Evolutionary conservation across 441 rosid species (phyloP).

Genomic region (Populus hybrid): DNA sequence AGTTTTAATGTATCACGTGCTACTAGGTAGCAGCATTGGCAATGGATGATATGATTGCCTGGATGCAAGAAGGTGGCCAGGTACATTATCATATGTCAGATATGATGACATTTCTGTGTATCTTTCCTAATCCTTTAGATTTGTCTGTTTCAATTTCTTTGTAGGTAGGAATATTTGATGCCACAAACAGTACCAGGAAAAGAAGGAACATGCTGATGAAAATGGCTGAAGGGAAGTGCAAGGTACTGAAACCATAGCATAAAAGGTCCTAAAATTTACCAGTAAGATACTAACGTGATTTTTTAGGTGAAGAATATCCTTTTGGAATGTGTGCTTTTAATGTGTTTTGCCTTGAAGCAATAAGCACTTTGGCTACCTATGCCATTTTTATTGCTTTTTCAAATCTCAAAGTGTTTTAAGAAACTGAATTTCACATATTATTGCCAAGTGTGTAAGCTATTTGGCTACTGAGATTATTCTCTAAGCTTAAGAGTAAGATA

Average conservation of each 20-base stretch:
- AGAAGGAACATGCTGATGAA: slow-evolving; percentile 99
- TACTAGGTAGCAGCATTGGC: slow-evolving; percentile 99
- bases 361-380: background rate
- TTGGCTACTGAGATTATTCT: background rate
- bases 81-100: slow-evolving; percentile 43
- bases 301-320: background rate
- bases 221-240: slow-evolving; percentile 99
- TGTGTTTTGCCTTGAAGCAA: background rate
- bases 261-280: slow-evolving; percentile 1
- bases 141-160: slow-evolving; percentile 21
- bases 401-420: background rate
- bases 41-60: slow-evolving; percentile 99
- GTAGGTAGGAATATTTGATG: slow-evolving; percentile 99
- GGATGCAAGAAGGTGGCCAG: slow-evolving; percentile 99
- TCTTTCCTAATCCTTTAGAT: slow-evolving; percentile 25
- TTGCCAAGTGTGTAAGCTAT: background rate
- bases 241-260: slow-evolving; percentile 45
- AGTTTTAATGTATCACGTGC: slow-evolving; percentile 84
- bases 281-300: slow-evolving; percentile 3
- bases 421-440: background rate
- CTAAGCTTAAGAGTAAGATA: background rate
- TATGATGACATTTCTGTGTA: slow-evolving; percentile 6
- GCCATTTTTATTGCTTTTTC: background rate
- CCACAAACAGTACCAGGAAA: slow-evolving; percentile 80
- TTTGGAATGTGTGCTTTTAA: background rate